phyloP scores from a whole-genome alignment of 2,329 filamentous ascomycete species.

The Penicillium sp. region DNA sequence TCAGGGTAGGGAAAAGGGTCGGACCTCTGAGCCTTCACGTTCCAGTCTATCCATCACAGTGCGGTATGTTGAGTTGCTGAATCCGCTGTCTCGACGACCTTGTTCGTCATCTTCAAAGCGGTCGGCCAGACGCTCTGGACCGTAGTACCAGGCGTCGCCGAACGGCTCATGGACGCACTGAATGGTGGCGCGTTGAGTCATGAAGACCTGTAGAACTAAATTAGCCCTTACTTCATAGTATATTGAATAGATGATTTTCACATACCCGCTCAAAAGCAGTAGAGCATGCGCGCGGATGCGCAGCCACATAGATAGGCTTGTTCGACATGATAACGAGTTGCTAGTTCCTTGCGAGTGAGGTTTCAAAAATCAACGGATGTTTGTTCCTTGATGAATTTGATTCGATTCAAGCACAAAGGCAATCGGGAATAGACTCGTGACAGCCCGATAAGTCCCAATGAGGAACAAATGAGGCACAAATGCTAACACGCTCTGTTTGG shows the following conservation, averaged over 20 bases:
- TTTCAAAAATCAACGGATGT: not conserved
- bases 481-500: not conserved
- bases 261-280: conserved; percentile 93
- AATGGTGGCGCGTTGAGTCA: conserved; percentile 82
- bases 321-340: conserved; percentile 58
- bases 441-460: not conserved
- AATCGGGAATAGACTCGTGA: conserved; percentile 20
- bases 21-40: conserved; percentile 71
- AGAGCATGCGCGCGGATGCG: conserved; percentile 91
- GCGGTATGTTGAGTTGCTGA: conserved; percentile 46
- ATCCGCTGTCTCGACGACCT: conserved; percentile 44
- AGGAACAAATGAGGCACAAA: not conserved
- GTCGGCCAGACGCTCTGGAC: conserved; percentile 79
- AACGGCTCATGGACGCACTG: conserved; percentile 93
- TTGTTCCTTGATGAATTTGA: not conserved
- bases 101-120: conserved; percentile 73
- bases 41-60: conserved; percentile 77
- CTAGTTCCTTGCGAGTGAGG: not conserved
- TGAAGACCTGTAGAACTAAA: conserved; percentile 71
- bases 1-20: conserved; percentile 35
- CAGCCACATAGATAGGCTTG: conserved; percentile 87
- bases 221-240: conserved; percentile 2
- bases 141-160: conserved; percentile 94
- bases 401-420: not conserved
- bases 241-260: conserved; percentile 12